Base-by-base conservation (phyloP, 1,284 basidiomycete genomes). In the Ustilago sp. region DNA sequence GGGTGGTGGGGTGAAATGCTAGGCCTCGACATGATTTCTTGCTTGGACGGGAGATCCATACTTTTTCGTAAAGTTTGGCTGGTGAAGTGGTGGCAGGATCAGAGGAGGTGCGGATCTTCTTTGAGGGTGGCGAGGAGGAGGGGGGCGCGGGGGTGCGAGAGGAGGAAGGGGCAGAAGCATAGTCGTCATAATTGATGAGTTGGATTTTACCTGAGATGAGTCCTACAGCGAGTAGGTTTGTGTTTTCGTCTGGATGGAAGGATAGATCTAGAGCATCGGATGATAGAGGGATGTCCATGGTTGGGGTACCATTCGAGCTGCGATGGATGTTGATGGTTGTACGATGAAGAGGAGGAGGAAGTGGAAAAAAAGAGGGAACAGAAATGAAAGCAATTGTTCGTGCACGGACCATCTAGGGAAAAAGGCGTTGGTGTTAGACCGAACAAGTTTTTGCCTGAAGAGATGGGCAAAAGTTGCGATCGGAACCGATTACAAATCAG, bases 241-340 rank as follows among this genome's bases (percentile, higher is more conserved):
- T 88, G 0, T 91, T 87, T 43, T 89, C 85, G 1, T 87, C 88
- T 0, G 95, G 94, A 81, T 95, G 93, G 84, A 97, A 97, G 1
- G 89, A 90, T 52, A 97, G 88, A 87, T 97, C 95, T 85, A 97
- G 95, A 41, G 94, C 91, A 86, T 97, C 93, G 28, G 90, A 90
- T 57, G 90, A 76, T 11, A 86, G 80, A 12, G 81, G 76, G 36
- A 86, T 83, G 70, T 85, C 80, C 83, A 86, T 85, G 38, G 28
- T 57, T 13, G 39, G 13, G 2, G 1, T 45, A 19, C 7, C 43
- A 8, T 45, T 19, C 39, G 23, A 3, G 23, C 23, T 28, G 23
- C 23, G 23, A 28, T 28, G 23, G 23, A 28, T 28, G 3, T 28
- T 28, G 23, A 28, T 28, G 23, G 23, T 28, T 28, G 23, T 28